These are phyloP conservation scores for Lasiodiplodia citricola DNA, from an alignment of 2,329 filamentous ascomycete species.

Conservation along the genomic window DNA sequence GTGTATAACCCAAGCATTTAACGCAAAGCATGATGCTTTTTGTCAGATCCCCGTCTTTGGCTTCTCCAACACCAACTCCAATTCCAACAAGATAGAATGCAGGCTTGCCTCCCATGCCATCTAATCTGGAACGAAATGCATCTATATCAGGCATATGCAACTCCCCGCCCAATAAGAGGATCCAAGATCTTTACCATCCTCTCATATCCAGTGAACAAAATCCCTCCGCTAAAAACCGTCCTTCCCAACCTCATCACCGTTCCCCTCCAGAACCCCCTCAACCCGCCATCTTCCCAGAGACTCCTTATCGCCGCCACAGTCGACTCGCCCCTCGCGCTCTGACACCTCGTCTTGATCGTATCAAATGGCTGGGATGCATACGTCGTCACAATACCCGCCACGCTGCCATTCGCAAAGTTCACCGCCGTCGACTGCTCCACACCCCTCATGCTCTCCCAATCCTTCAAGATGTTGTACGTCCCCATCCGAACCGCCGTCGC, in stretches of 20 bases:
- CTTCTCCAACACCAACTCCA: not conserved
- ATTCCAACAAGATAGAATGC: not conserved
- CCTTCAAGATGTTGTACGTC: conserved; percentile 67
- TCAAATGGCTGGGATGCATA: conserved; percentile 67
- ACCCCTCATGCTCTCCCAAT: conserved; percentile 56
- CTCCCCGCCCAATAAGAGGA: conserved; percentile 4
- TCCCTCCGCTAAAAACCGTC: conserved; percentile 67
- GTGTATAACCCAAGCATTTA: no score
- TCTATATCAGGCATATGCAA: not conserved
- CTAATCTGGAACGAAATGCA: not conserved
- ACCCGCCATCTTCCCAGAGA: conserved; percentile 62
- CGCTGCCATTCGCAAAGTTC: conserved; percentile 67
- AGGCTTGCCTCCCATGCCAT: not conserved
- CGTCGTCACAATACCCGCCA: conserved; percentile 66
- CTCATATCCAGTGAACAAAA: conserved; percentile 21
- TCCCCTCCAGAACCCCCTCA: conserved; percentile 69
- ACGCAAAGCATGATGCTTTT: no score
- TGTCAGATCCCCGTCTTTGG: no score
- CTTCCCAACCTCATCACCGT: conserved; percentile 71
- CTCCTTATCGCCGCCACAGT: conserved; percentile 62
- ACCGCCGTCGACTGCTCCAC: conserved; percentile 57
- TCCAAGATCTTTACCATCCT: conserved; percentile 2
- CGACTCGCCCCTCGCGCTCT: conserved; percentile 63
- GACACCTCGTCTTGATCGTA: conserved; percentile 67
- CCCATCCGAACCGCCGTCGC: conserved; percentile 68